phyloP scores from a whole-genome alignment of 192 early-diverging fungal genomes.

The Mortierella hygrophila region DNA sequence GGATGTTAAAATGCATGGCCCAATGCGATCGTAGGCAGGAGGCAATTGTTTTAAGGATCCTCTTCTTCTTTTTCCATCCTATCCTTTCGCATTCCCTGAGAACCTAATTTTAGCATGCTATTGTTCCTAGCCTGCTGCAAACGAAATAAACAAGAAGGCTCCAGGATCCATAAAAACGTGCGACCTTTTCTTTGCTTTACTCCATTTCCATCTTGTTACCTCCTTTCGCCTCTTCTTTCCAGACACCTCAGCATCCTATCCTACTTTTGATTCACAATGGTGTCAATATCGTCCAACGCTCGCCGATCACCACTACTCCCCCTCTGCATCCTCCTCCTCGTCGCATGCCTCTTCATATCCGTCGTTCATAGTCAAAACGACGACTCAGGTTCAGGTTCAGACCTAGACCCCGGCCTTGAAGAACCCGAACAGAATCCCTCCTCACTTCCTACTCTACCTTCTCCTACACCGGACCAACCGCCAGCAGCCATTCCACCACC shows the following conservation, averaged over 20 bases:
- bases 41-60: background rate
- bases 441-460: background rate
- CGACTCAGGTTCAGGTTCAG: background rate
- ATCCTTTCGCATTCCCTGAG: background rate
- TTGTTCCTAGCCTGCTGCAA: background rate
- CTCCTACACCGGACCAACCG: background rate
- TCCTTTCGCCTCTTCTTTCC: background rate
- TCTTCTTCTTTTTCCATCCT: background rate
- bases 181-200: background rate
- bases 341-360: background rate
- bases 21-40: background rate
- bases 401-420: background rate
- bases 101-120: background rate
- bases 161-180: background rate
- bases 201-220: background rate
- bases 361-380: conserved; percentile 2
- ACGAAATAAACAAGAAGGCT: background rate
- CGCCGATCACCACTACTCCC: background rate
- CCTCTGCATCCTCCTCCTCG: conserved; percentile 8
- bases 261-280: background rate
- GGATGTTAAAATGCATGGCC: too few species aligned
- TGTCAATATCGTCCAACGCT: background rate
- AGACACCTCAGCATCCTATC: background rate
- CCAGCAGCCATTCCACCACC: background rate
- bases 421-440: background rate